Conservation (phyloP, 2,329 filamentous ascomycete species). For the Zymoseptoria brevis region DNA sequence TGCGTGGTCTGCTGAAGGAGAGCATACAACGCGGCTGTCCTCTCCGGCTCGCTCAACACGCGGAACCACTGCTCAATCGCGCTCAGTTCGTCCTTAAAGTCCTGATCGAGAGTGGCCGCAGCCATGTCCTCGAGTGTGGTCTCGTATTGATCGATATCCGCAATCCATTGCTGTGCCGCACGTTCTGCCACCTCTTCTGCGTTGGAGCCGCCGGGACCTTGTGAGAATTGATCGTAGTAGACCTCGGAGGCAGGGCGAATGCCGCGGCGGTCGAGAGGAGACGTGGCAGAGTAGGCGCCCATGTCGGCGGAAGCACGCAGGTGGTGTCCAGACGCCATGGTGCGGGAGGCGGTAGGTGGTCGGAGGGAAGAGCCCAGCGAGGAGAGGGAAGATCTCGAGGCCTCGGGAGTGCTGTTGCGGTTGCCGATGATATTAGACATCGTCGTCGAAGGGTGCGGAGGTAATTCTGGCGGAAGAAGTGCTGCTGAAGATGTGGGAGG, state of each 20-base stretch:
- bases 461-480: neutral
- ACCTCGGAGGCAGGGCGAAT: constrained; percentile 94
- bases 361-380: constrained; percentile 57
- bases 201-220: constrained; percentile 58
- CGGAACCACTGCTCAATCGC: constrained; percentile 99
- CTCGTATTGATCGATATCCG: constrained; percentile 97
- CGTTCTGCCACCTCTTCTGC: constrained; percentile 84
- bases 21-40: constrained; percentile 90
- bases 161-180: constrained; percentile 95
- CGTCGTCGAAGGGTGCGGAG: constrained; percentile 14
- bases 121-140: constrained; percentile 99
- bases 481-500: constrained; percentile 3
- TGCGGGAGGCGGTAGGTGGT: constrained; percentile 47
- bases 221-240: constrained; percentile 68
- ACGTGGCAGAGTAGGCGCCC: constrained; percentile 63
- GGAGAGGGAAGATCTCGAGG: constrained; percentile 64
- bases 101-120: constrained; percentile 93
- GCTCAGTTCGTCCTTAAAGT: constrained; percentile 98
- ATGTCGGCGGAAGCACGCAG: constrained; percentile 94
- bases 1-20: constrained; percentile 96
- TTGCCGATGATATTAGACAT: constrained; percentile 54
- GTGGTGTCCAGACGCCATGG: constrained; percentile 68
- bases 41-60: constrained; percentile 90
- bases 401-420: constrained; percentile 95
- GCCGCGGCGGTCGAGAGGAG: constrained; percentile 60